Base-by-base conservation (phyloP, 2,329 filamentous ascomycete genomes). In the Dothistroma septosporum region DNA sequence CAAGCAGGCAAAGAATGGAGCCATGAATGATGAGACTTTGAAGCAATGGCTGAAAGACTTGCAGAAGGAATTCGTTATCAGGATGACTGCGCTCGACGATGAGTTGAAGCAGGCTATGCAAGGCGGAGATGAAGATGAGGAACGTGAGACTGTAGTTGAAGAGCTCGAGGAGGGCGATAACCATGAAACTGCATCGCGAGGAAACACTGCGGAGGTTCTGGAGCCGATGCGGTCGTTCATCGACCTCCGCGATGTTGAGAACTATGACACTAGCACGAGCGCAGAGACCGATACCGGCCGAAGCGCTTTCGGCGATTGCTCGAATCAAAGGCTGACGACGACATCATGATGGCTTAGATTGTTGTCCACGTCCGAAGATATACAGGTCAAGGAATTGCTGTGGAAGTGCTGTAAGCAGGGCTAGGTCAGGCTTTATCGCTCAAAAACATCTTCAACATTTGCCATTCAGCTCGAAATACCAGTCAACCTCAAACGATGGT, bases 41-140 rank as follows among this genome's bases (percentile, higher is more conserved):
- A 76, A 79, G 21, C 78, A 77, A 49, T 92, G 90, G 82, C 74
- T 94, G 49, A 78, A 76, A 58, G 82, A 82, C 62, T 74, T 94
- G 12, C 90, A 93, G 71, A 82, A 82, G 53, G 90, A 95, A 57
- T 96, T 96, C 69, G 81, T 89, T 8, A 67, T 80, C 4, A 79
- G 84, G 8, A 92, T 96, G 90, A 81, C 84, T 22, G 81, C 80
- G 1, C 83, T 92, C 31, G 85, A 90, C 49, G 71, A 72, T n/a
- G 76, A 79, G 57, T 70, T n/a, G 37, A 55, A 22, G 33, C 54
- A 53, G 33, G 21, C 59, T 35, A 32, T 57, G 11, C 44, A 53
- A 7, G 60, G 48, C 0, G 57, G 53, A 1, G 44, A 49, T 19
- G 61, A 58, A 1, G 57, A 61, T 5, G 59, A 60, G 11, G 53